Evolutionary conservation across 495 filamentous ascomycete species (phyloP).

Genomic region (Recurvomyces mirabilis): DNA sequence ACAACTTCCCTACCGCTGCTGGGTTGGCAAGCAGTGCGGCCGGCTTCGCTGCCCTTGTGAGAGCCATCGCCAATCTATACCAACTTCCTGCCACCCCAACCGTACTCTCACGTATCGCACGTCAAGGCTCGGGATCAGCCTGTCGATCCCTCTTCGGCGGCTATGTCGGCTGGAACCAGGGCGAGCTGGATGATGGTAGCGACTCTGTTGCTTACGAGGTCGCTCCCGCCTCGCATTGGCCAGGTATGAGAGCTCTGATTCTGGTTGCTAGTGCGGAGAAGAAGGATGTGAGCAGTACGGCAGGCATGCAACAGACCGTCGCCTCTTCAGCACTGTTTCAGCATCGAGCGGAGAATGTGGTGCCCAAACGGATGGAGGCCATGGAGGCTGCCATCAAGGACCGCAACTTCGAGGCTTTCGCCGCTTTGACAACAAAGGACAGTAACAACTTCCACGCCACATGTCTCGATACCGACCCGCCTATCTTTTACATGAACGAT

Average conservation of each 20-base stretch:
- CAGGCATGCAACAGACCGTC: conserved; percentile 94
- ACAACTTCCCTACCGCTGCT: conserved; percentile 99
- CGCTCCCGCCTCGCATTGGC: conserved; percentile 80
- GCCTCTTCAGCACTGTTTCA: conserved; percentile 72
- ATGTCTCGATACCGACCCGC: conserved; percentile 87
- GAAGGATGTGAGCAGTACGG: conserved; percentile 83
- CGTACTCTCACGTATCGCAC: conserved; percentile 75
- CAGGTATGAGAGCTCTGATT: conserved; percentile 81
- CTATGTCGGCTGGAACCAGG: conserved; percentile 87
- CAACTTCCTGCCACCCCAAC: conserved; percentile 63
- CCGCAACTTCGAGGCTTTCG: conserved; percentile 78
- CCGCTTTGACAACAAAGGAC: conserved; percentile 84
- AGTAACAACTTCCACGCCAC: conserved; percentile 94
- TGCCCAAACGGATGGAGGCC: conserved; percentile 70
- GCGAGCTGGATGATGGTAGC: conserved; percentile 56
- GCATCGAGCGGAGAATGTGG: conserved; percentile 56
- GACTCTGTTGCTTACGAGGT: conserved; percentile 81
- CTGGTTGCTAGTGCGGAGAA: conserved; percentile 85
- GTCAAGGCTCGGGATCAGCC: conserved; percentile 91
- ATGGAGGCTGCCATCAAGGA: conserved; percentile 74
- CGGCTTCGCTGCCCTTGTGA: conserved; percentile 87
- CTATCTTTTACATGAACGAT: conserved; percentile 98
- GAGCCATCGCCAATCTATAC: conserved; percentile 87
- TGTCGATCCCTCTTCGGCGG: conserved; percentile 87
- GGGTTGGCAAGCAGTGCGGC: conserved; percentile 87